Evolutionary conservation across 768 basidiomycete genomes (phyloP), one percentile per base, ranked within the genome.

Genomic region (Rhodotorula toruloides): DNA sequence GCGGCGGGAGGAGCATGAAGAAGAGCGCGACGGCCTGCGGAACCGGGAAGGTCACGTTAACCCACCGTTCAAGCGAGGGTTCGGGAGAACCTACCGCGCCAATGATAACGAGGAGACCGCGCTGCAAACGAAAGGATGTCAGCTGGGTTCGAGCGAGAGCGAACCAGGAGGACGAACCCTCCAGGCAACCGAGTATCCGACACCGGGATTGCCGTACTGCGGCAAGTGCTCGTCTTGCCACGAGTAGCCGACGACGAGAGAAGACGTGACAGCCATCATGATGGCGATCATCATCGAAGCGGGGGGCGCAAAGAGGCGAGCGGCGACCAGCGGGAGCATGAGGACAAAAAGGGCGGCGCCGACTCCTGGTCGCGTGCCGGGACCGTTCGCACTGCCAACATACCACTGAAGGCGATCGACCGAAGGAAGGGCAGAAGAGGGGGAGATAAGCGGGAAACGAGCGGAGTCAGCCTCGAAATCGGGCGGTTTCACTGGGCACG

Each of bases 201-300:
- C 77, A 4, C 85, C 85, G 3, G 81, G 79, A 59, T 82, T 81
- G 22, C 78, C 80, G 31, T 81, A 74, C 34, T 81, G 76, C 3
- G 74, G 70, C 4, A 82, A 68, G 71, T 85, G 81, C 6, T 79
- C 81, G 65, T 58, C 84, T 46, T 85, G 78, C 83, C 83, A 85
- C 0, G 81, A 81, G 72, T 85, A 85, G 0, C 84, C 84, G 4
- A 83, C 75, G 57, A 70, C 27, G 7, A 70, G 68, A 1, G 81
- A 70, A 37, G 78, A 76, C 4, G 76, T 78, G 13, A 76, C 76
- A 10, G 72, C 75, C 0, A 67, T 73, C 77, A 78, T 77, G 36
- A 80, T 43, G 19, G 61, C 72, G 11, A 77, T 68, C 16, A 73
- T 72, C 67, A 75, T 60, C 12, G 54, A 46, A 2, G 69, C 70